Conservation (phyloP, 768 basidiomycete species). For the Suillus clintonianus region DNA sequence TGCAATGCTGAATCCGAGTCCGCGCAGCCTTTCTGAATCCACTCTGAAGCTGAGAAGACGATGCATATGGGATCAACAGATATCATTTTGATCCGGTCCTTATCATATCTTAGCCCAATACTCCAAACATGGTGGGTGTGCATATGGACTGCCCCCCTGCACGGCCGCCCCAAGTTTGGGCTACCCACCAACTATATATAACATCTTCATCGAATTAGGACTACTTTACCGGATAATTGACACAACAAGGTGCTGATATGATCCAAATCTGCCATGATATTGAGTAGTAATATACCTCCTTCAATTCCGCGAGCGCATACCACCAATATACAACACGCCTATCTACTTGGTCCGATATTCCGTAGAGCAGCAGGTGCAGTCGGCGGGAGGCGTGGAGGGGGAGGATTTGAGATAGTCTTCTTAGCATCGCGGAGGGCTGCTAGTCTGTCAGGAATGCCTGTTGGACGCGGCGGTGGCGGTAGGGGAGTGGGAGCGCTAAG, state of each 20-base stretch:
- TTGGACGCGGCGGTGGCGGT: slow-evolving; percentile 15
- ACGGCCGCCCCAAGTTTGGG: neutral
- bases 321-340: neutral
- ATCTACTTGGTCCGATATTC: slow-evolving; percentile 5
- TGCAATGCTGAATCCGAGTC: too few species aligned
- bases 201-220: too few species aligned
- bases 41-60: neutral
- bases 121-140: neutral
- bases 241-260: neutral
- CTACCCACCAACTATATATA: too few species aligned
- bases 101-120: neutral
- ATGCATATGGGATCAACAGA: too few species aligned
- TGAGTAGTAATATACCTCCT: neutral
- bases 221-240: neutral
- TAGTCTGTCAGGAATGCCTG: slow-evolving; percentile 18
- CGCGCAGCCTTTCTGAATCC: neutral
- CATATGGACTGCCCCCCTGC: neutral
- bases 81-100: too few species aligned
- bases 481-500: neutral
- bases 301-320: neutral
- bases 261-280: neutral
- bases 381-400: slow-evolving; percentile 8
- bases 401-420: slow-evolving; percentile 10
- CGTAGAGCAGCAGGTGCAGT: slow-evolving; percentile 8
- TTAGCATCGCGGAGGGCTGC: slow-evolving; percentile 17